A percentile compares a stretch with the other conserved stretches of the same genome.
Conservation (phyloP, 1,284 basidiomycete genomes). For the Termitomyces sp. region DNA sequence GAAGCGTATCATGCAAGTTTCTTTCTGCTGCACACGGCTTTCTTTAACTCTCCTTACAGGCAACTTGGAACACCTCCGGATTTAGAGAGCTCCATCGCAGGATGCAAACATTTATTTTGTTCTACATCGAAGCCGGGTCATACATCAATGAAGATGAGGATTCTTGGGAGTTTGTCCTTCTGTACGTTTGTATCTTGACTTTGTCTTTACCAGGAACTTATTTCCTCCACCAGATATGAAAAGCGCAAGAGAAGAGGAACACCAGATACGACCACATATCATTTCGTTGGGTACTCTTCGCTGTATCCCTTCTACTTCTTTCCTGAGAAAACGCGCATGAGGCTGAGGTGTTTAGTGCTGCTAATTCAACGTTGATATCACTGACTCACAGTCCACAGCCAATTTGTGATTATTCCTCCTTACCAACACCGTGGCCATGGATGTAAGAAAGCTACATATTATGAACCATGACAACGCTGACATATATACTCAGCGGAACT, state of each 20-base stretch:
- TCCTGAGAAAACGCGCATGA: constrained; percentile 80
- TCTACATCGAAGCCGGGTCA: constrained; percentile 94
- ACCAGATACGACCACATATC: constrained; percentile 61
- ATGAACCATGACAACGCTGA: background rate
- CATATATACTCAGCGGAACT: constrained; percentile 60
- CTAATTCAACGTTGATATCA: background rate
- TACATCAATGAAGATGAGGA: constrained; percentile 91
- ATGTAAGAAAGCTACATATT: constrained; percentile 51
- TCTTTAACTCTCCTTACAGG: constrained; percentile 34
- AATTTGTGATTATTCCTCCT: constrained; percentile 91
- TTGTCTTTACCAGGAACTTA: constrained; percentile 3
- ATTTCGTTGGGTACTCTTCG: constrained; percentile 89
- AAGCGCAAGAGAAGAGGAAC: constrained; percentile 61
- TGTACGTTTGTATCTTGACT: constrained; percentile 45
- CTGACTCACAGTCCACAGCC: constrained; percentile 41
- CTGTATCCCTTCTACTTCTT: constrained; percentile 93
- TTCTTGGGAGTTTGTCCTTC: constrained; percentile 79
- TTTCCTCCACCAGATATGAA: constrained; percentile 59
- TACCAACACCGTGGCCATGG: constrained; percentile 90
- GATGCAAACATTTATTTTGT: constrained; percentile 91
- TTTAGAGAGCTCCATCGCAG: constrained; percentile 91
- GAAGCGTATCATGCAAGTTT: constrained; percentile 82
- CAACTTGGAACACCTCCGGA: constrained; percentile 83
- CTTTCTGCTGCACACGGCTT: constrained; percentile 3
- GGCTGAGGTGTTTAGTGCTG: constrained; percentile 61